Evolutionary conservation across 2,329 filamentous ascomycete genomes (phyloP), one percentile per base, ranked within the genome.

Genomic region (Leptographium wingfieldii): DNA sequence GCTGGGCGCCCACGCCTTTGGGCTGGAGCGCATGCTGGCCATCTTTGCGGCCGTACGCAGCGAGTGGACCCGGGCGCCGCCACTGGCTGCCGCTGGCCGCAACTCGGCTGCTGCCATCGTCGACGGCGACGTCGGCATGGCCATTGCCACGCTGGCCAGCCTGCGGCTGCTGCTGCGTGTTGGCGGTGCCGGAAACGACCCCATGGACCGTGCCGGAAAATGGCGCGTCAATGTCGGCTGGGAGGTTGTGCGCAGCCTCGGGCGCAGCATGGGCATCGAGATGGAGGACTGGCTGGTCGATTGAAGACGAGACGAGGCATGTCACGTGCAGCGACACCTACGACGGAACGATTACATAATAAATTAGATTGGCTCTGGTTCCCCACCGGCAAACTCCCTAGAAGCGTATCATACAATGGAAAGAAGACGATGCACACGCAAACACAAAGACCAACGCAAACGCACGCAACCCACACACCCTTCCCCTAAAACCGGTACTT

Each of bases 201-300:
- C 79, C 31, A 75, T 90, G 67, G 88, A 92, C 68, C 76, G 83
- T 0, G 82, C 82, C 0, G 83, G 82, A 5, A 85, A 87, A 71
- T 94, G 88, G 87, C 82, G 86, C 67, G 85, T 92, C 11, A 89
- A 88, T 65, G 84, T 89, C 60, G 83, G 85, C 1, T 92, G 87
- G 87, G 90, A 94, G 68, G 83, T 87, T 63, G 82, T 88, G 7
- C 76, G 85, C 62, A 80, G 78, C 3, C 73, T 94, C 63, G 89
- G 87, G 33, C 76, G 89, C 67, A 86, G 82, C 68, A 81, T 94
- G 57, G 86, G 86, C 2, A 78, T 94, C n/a, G 88, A 91, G 70
- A 79, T 91, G 14, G 84, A 88, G 63, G 88, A 92, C 69, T 92
- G 86, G 79, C 72, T 90, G 59, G 78, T 85, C 56, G 87, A 89